Percentiles rank a stretch among this genome's conserved stretches.
phyloP scores from a whole-genome alignment of 768 basidiomycete genomes.

The Calvatia gigantea region DNA sequence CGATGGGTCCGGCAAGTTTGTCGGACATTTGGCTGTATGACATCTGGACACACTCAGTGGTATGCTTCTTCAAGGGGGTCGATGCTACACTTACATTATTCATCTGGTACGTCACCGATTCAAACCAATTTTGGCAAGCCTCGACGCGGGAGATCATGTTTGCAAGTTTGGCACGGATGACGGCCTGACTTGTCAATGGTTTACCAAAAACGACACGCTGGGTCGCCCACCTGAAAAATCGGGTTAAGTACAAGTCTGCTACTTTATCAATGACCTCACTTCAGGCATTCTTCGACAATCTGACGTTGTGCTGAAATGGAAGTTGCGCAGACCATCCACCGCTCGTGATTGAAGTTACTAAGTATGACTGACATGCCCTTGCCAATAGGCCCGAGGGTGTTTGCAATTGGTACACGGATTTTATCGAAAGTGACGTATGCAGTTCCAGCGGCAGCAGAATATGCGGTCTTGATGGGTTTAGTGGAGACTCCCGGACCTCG shows the following conservation, averaged over 20 bases:
- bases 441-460: slow-evolving; percentile 90
- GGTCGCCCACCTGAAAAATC: slow-evolving; percentile 66
- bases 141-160: slow-evolving; percentile 90
- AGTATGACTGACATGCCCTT: slow-evolving; percentile 81
- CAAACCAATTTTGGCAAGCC: slow-evolving; percentile 83
- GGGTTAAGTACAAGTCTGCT: slow-evolving; percentile 3
- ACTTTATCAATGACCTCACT: slow-evolving; percentile 38
- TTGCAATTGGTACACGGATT: slow-evolving; percentile 76
- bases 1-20: slow-evolving; percentile 86
- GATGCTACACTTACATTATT: slow-evolving; percentile 55
- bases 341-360: slow-evolving; percentile 86
- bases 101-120: slow-evolving; percentile 90
- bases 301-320: slow-evolving; percentile 74
- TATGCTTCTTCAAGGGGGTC: slow-evolving; percentile 5
- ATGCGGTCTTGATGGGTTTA: slow-evolving; percentile 88
- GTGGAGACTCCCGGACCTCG: slow-evolving; percentile 74
- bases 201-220: slow-evolving; percentile 92
- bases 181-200: slow-evolving; percentile 75
- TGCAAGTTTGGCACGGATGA: slow-evolving; percentile 85
- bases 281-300: slow-evolving; percentile 87
- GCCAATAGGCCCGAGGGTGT: slow-evolving; percentile 86
- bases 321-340: slow-evolving; percentile 80
- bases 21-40: slow-evolving; percentile 79
- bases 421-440: slow-evolving; percentile 82
- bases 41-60: slow-evolving; percentile 52